Conservation (phyloP, 768 basidiomycete genomes). For the Naganishia vishniacii region DNA sequence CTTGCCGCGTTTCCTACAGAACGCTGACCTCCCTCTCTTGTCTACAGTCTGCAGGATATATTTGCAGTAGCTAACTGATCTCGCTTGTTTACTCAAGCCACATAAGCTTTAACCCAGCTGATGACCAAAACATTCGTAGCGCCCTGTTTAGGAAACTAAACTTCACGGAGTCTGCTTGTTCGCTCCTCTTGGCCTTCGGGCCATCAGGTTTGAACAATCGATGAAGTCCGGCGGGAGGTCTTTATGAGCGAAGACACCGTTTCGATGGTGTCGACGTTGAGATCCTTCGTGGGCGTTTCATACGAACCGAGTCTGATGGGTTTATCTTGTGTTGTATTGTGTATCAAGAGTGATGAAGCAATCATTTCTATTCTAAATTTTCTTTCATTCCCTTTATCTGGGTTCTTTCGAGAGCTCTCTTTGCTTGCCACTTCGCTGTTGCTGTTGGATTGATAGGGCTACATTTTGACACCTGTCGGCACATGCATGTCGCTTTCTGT, state of each 20-base stretch:
- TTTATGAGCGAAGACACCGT: slow-evolving; percentile 14
- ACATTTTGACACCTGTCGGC: no score
- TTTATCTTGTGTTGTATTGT: neutral
- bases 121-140: slow-evolving; percentile 30
- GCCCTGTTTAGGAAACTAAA: slow-evolving; percentile 22
- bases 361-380: neutral
- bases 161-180: slow-evolving; percentile 25
- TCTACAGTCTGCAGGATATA: slow-evolving; percentile 33
- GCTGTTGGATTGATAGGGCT: no score
- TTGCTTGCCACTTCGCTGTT: no score
- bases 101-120: slow-evolving; percentile 31
- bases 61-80: slow-evolving; percentile 34
- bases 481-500: no score
- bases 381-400: neutral
- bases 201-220: slow-evolving; percentile 14
- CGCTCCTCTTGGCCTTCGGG: slow-evolving; percentile 11
- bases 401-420: no score
- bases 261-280: slow-evolving; percentile 18
- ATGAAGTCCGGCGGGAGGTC: slow-evolving; percentile 28
- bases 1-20: neutral
- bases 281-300: slow-evolving; percentile 27
- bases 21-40: slow-evolving; percentile 7
- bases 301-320: slow-evolving; percentile 31
- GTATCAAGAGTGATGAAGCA: neutral
- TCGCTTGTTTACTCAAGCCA: slow-evolving; percentile 33